phyloP scores from a whole-genome alignment of 495 filamentous ascomycete genomes.

The Platismatia glauca region DNA sequence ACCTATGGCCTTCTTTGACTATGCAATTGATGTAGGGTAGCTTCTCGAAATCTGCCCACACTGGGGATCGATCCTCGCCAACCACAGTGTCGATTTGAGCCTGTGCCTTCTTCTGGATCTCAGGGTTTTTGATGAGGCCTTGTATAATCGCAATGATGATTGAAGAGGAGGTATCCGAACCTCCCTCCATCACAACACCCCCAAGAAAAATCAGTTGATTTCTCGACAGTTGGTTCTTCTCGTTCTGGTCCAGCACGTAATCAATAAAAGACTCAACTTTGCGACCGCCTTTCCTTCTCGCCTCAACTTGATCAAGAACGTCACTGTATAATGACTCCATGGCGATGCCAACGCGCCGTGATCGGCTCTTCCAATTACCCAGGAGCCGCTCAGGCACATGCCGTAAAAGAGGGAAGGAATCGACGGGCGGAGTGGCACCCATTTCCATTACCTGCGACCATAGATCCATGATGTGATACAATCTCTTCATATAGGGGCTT shows the following conservation, averaged over 20 bases:
- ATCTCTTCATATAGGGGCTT: background rate
- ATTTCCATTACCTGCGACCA: constrained; percentile 41
- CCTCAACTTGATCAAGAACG: background rate
- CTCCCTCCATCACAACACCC: constrained; percentile 33
- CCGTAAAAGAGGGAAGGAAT: constrained; percentile 39
- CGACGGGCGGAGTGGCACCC: constrained; percentile 44
- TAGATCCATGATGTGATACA: constrained; percentile 42
- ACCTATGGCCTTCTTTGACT: constrained; percentile 35
- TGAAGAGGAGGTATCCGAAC: constrained; percentile 37
- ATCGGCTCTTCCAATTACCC: constrained; percentile 33
- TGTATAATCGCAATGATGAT: constrained; percentile 35
- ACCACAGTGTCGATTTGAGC: constrained; percentile 29
- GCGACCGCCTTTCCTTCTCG: background rate
- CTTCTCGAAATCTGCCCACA: constrained; percentile 29
- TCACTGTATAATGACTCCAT: constrained; percentile 36
- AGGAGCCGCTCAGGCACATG: constrained; percentile 36
- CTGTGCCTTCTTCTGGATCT: constrained; percentile 31
- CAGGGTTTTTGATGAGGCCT: constrained; percentile 36
- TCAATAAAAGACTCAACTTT: constrained; percentile 35
- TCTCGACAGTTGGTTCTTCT: background rate
- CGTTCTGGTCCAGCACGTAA: constrained; percentile 32
- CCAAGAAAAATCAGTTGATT: background rate
- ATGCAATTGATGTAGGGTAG: constrained; percentile 36
- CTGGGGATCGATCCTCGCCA: constrained; percentile 29
- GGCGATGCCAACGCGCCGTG: constrained; percentile 29